Evolutionary conservation across 257 asterid genomes (phyloP).

Genomic region (Nicotiana otophora): DNA sequence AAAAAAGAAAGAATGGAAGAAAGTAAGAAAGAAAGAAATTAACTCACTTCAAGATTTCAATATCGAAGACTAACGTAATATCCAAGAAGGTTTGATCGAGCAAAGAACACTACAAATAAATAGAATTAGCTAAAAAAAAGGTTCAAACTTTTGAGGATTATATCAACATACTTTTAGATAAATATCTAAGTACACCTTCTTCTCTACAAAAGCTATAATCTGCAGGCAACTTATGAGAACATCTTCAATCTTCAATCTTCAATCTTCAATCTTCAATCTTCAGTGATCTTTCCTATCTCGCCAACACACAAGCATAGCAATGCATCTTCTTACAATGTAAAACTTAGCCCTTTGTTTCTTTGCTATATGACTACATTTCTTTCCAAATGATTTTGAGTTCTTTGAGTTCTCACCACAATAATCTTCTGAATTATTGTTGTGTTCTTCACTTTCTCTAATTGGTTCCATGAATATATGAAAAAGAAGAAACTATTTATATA

Average conservation of each 20-base stretch:
- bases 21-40: too few species aligned
- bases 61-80: too few species aligned
- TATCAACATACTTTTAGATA: too few species aligned
- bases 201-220: not conserved
- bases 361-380: constrained; percentile 6
- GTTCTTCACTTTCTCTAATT: constrained; percentile 8
- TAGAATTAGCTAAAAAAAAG: too few species aligned
- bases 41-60: too few species aligned
- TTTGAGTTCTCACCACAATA: constrained; percentile 1
- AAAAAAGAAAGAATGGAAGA: too few species aligned
- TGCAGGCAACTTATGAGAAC: too few species aligned
- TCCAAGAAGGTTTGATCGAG: too few species aligned
- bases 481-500: not conserved
- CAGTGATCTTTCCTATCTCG: constrained; percentile 47
- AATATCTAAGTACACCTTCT: not conserved
- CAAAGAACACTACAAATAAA: too few species aligned
- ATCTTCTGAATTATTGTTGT: not conserved
- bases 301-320: constrained; percentile 40
- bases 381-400: constrained; percentile 9
- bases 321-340: constrained; percentile 6
- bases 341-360: constrained; percentile 12
- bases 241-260: constrained; percentile 3
- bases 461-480: constrained; percentile 6
- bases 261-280: constrained; percentile 6
- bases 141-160: too few species aligned